A percentile compares a stretch with the other conserved stretches of the same genome.
Evolutionary conservation across 73 alveolate species (phyloP).

Genomic region (Tetrahymena elliotti): DNA sequence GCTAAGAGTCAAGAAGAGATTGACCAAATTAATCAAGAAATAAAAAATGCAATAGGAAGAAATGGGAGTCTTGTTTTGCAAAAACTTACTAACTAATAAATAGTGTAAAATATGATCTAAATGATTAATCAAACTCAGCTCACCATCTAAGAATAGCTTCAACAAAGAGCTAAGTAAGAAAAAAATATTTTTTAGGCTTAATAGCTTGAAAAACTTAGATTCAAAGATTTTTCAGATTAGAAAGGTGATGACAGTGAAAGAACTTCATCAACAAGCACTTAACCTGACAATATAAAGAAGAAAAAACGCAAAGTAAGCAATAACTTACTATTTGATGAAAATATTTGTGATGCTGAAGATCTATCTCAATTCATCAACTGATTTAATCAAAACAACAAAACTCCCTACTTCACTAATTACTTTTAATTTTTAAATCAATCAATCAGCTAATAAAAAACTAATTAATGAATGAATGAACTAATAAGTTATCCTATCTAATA

Average conservation of each 20-base stretch:
- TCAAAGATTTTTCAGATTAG: background rate
- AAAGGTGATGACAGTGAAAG: background rate
- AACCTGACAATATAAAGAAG: background rate
- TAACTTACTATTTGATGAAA: background rate
- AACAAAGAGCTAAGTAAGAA: background rate
- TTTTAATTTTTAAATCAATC: too few species aligned
- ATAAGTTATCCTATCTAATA: too few species aligned
- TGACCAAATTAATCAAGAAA: background rate
- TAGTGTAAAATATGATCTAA: background rate
- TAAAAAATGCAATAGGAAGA: background rate
- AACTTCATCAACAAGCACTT: background rate
- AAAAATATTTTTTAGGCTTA: background rate
- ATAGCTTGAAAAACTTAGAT: background rate
- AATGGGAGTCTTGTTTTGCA: background rate
- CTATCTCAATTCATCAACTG: background rate
- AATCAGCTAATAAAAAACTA: background rate
- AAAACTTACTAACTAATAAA: background rate
- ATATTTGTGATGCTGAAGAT: background rate
- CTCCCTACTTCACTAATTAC: background rate
- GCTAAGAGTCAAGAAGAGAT: background rate
- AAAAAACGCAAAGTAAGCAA: background rate
- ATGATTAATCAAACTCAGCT: background rate
- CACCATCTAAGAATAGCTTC: background rate
- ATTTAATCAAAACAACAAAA: background rate
- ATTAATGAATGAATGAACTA: background rate